Percentiles rank a stretch among this genome's conserved stretches.
Evolutionary conservation across 352 stramenopile species (phyloP).

Genomic region (Phytophthora fragariae): DNA sequence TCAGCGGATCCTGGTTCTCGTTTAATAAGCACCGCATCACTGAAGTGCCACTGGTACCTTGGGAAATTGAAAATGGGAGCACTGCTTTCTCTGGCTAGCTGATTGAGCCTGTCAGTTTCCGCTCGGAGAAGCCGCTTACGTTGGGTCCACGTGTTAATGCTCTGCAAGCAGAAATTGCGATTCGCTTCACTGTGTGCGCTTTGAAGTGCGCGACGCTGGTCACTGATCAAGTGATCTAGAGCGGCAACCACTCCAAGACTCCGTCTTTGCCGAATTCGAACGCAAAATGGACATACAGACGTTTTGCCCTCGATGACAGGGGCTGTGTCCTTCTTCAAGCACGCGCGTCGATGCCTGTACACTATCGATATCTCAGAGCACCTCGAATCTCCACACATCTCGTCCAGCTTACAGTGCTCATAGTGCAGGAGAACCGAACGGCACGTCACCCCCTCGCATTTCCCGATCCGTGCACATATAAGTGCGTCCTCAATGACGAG

Average conservation of each 20-base stretch:
- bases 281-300: conserved; percentile 51
- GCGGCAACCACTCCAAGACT: conserved; percentile 37
- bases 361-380: conserved; percentile 38
- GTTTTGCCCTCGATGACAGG: conserved; percentile 16
- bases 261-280: conserved; percentile 46
- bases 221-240: conserved; percentile 43
- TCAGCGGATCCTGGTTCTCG: conserved; percentile 30
- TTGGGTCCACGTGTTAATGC: conserved; percentile 38
- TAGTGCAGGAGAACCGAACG: conserved; percentile 39
- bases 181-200: conserved; percentile 33
- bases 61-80: conserved; percentile 50
- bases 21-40: conserved; percentile 39
- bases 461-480: conserved; percentile 42
- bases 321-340: conserved; percentile 28
- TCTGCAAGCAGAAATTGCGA: conserved; percentile 51
- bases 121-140: conserved; percentile 27
- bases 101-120: conserved; percentile 44
- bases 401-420: conserved; percentile 43
- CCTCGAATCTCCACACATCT: conserved; percentile 38
- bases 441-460: conserved; percentile 42
- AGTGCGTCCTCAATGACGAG: conserved; percentile 52
- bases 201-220: conserved; percentile 38
- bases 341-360: conserved; percentile 40
- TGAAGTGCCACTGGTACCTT: conserved; percentile 47
- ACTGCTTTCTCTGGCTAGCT: conserved; percentile 39